Base-by-base conservation (phyloP, 2,329 filamentous ascomycete species). In the Exophiala alcalophila region DNA sequence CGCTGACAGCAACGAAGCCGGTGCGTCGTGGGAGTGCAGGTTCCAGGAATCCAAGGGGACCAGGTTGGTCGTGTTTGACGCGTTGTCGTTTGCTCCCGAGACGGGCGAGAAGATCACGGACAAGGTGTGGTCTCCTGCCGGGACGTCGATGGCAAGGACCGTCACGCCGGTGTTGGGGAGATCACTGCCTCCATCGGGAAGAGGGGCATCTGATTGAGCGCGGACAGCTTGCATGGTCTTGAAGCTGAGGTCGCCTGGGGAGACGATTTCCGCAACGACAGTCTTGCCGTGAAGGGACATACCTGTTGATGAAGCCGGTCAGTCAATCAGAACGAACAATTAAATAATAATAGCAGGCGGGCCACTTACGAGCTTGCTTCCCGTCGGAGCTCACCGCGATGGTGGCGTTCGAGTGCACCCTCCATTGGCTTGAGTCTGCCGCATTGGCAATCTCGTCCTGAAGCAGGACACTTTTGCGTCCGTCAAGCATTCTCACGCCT, bases 301-400 rank as follows among this genome's bases (percentile, higher is more conserved):
- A 26, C 19, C 33, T 36, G 19, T 12, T 15, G 9, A 23, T 25
- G n/a, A 23, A 36, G 6, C 6, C 5, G 24, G 19, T 36, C 33
- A 36, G 33, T 3, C n/a, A n/a, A 34, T 5, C 3, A 10, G 5
- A 11, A 18, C 3, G 5, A 24, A n/a, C 21, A 23, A 36, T 25
- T 12, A 5, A 6, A 36, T 15, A 12, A 24, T 24, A 23, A 26
- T 12, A 11, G 19, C 11, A 9, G 5, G 7, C 8, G 5, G 33
- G 11, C 10, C 11, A 36, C 33, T 36, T 36, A 38, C 35, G 35
- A 29, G 35, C 35, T 38, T 38, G 35, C 35, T 28, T 38, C 35
- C 24, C 27, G 35, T 27, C 24, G 35, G 27, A 15, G 35, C 15
- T 38, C 21, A 38, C 14, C 24, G 12, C 14, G 23, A 38, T 16